Conservation (phyloP, 2,329 filamentous ascomycete species). For the Lachnellula arida region DNA sequence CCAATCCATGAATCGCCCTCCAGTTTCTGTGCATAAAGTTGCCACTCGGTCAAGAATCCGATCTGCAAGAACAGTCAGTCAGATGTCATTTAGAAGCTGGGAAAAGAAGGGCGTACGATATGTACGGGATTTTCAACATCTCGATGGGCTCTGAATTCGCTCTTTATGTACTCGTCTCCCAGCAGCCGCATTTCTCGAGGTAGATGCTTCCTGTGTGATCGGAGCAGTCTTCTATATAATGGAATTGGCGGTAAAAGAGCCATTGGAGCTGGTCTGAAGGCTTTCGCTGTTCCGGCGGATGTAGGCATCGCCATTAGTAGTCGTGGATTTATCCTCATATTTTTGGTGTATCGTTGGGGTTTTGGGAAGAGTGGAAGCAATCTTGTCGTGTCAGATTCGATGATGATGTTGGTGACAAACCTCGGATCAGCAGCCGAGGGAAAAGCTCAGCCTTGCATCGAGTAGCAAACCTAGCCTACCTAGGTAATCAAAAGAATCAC, state of each 20-base stretch:
- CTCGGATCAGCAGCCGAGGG: constrained; percentile 8
- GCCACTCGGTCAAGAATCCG: constrained; percentile 95
- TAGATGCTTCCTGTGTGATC: constrained; percentile 78
- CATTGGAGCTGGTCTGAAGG: constrained; percentile 25
- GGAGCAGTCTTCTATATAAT: constrained; percentile 81
- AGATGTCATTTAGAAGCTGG: neutral
- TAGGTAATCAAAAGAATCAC: neutral
- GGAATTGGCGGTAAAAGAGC: constrained; percentile 50
- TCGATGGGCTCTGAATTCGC: constrained; percentile 82
- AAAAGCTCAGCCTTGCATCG: constrained; percentile 14
- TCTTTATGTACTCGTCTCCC: constrained; percentile 89
- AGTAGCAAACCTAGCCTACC: neutral
- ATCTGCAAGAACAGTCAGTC: constrained; percentile 52
- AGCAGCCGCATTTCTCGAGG: constrained; percentile 70
- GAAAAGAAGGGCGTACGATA: constrained; percentile 55
- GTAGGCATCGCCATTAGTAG: constrained; percentile 26
- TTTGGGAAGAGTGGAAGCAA: neutral
- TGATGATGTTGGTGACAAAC: neutral
- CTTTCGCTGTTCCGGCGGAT: constrained; percentile 17
- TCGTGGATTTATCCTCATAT: constrained; percentile 23
- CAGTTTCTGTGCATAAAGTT: constrained; percentile 86
- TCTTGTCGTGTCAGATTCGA: neutral
- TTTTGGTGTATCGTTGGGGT: neutral
- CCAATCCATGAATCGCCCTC: constrained; percentile 84
- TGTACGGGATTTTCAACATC: constrained; percentile 87